Conservation (phyloP, 148 eudicot species). For the Fagopyrum homotropicum region DNA sequence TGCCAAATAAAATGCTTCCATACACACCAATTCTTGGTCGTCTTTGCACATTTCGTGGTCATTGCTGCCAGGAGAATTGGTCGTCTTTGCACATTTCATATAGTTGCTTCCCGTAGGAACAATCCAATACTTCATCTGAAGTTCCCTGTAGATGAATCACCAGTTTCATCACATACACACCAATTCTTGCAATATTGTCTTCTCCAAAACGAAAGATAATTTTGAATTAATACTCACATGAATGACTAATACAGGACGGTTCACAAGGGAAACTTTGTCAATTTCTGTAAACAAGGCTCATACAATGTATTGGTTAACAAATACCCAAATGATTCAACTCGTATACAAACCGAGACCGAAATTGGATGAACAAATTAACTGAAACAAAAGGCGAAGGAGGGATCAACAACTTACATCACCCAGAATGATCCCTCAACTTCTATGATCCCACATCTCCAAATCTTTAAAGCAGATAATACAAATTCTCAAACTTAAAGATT, state of each 20-base stretch:
- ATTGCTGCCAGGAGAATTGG: no score
- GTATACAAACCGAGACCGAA: no score
- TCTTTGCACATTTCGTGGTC: no score
- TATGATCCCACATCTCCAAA: not conserved
- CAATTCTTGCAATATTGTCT: not conserved
- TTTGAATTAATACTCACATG: slow-evolving; percentile 49
- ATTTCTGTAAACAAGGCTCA: slow-evolving; percentile 45
- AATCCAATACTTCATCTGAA: slow-evolving; percentile 62
- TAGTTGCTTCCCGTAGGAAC: slow-evolving; percentile 62
- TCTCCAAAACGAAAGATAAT: not conserved
- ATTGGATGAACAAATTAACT: no score
- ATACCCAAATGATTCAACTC: no score
- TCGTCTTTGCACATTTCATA: slow-evolving; percentile 59
- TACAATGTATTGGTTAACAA: slow-evolving; percentile 5
- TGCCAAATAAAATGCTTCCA: no score
- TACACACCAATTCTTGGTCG: no score
- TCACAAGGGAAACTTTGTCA: slow-evolving; percentile 55
- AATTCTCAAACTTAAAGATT: not conserved
- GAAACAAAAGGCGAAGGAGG: no score
- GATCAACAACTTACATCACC: no score
- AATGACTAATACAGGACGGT: slow-evolving; percentile 53
- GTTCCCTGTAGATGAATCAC: slow-evolving; percentile 40
- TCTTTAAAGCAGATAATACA: not conserved
- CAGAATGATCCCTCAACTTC: not conserved
- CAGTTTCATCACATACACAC: not conserved